These are phyloP conservation scores for Taphrina confusa DNA, from an alignment of 1,139 yeast species.

Conservation along the genomic window DNA sequence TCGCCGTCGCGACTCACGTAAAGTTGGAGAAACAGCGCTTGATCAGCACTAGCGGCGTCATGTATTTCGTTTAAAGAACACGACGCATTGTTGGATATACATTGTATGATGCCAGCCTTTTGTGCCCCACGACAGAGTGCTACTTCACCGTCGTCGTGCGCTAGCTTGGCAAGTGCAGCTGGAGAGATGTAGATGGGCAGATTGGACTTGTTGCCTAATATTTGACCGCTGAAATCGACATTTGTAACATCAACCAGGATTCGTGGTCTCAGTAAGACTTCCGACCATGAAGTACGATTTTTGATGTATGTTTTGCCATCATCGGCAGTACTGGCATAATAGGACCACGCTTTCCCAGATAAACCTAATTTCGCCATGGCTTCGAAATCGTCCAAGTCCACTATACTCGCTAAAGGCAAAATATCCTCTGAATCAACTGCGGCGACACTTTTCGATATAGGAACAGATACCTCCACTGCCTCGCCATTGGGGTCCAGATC, in stretches of 20 bases:
- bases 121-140: constrained; percentile 76
- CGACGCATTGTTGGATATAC: constrained; percentile 79
- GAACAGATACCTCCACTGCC: constrained; percentile 62
- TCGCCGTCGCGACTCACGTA: constrained; percentile 67
- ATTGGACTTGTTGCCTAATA: constrained; percentile 55
- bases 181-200: constrained; percentile 80
- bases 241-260: constrained; percentile 54
- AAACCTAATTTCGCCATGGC: constrained; percentile 74
- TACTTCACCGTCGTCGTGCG: constrained; percentile 69
- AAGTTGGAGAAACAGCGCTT: constrained; percentile 73
- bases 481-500: constrained; percentile 42
- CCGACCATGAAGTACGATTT: constrained; percentile 54
- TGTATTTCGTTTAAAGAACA: constrained; percentile 73
- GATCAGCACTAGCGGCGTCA: constrained; percentile 54
- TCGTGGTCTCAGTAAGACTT: constrained; percentile 53
- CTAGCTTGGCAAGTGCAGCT: constrained; percentile 77
- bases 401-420: not conserved
- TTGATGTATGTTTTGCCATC: constrained; percentile 56
- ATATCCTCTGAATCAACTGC: constrained; percentile 46
- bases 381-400: constrained; percentile 70
- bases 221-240: constrained; percentile 47
- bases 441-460: constrained; percentile 56
- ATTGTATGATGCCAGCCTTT: constrained; percentile 66
- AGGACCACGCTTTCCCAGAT: constrained; percentile 57
- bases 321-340: constrained; percentile 58